phyloP scores from a whole-genome alignment of 495 filamentous ascomycete species.

The Delitschia confertaspora region DNA sequence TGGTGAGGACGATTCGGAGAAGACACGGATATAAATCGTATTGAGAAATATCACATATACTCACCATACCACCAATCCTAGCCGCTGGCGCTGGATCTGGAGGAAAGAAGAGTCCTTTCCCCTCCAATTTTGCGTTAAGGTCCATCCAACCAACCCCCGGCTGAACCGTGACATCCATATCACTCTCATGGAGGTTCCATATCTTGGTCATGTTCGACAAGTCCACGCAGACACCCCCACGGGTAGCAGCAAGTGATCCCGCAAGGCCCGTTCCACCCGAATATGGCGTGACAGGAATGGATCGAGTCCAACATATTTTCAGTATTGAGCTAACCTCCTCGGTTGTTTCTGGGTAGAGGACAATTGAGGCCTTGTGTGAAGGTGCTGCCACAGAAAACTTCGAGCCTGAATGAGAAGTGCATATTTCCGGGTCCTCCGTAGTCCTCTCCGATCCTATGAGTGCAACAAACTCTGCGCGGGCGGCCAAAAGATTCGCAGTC shows the following conservation, averaged over 20 bases:
- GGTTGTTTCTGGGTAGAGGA: constrained; percentile 30
- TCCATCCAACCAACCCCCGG: constrained; percentile 69
- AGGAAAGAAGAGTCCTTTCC: constrained; percentile 66
- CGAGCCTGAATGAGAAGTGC: constrained; percentile 3
- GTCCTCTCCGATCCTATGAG: no score
- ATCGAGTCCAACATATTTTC: constrained; percentile 58
- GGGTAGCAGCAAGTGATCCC: constrained; percentile 62
- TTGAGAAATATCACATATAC: constrained; percentile 35
- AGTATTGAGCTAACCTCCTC: constrained; percentile 52
- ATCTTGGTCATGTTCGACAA: constrained; percentile 66
- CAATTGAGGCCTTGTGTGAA: constrained; percentile 14
- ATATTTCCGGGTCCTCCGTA: not conserved
- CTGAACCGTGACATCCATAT: constrained; percentile 75
- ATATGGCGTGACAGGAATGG: constrained; percentile 63
- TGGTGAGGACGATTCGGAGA: no score
- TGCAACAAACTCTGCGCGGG: no score
- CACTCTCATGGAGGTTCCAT: constrained; percentile 56
- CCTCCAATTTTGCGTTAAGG: constrained; percentile 59
- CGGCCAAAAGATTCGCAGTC: no score
- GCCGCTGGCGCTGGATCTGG: constrained; percentile 72
- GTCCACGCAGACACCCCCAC: constrained; percentile 67
- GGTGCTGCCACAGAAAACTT: not conserved
- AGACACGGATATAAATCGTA: no score
- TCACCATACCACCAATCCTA: constrained; percentile 94
- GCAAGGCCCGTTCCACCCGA: constrained; percentile 67